Evolutionary conservation across 306 rosid species (phyloP).

Genomic region (Psophocarpus tetragonolobus): DNA sequence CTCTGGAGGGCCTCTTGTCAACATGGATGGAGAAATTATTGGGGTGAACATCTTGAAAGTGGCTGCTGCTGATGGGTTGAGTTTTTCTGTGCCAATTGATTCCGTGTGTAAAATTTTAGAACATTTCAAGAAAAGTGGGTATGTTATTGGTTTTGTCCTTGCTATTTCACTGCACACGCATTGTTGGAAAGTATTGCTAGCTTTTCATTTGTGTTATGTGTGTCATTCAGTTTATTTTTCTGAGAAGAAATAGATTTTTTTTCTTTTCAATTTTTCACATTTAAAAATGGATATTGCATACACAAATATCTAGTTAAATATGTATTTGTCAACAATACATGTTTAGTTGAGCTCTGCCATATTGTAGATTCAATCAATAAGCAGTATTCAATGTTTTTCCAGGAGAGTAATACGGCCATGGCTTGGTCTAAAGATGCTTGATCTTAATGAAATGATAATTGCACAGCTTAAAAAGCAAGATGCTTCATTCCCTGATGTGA

Average conservation of each 20-base stretch:
- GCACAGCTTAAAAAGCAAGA: slow-evolving; percentile 72
- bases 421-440: slow-evolving; percentile 93
- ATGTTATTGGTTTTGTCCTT: slow-evolving; percentile 14
- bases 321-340: slow-evolving; percentile 3
- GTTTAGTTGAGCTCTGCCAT: slow-evolving; percentile 1
- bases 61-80: slow-evolving; percentile 74
- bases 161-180: neutral
- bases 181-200: neutral
- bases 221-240: neutral
- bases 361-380: slow-evolving; percentile 9
- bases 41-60: slow-evolving; percentile 87
- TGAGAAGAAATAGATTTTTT: neutral
- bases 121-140: slow-evolving; percentile 87
- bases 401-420: slow-evolving; percentile 95
- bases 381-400: slow-evolving; percentile 31
- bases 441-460: slow-evolving; percentile 74
- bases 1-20: slow-evolving; percentile 94
- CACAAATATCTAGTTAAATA: slow-evolving; percentile 2
- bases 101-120: slow-evolving; percentile 67
- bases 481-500: slow-evolving; percentile 71
- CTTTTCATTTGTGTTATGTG: neutral
- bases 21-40: slow-evolving; percentile 88
- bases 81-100: slow-evolving; percentile 89
- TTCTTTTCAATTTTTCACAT: neutral
- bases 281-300: slow-evolving; percentile 1